phyloP scores from a whole-genome alignment of 768 basidiomycete species.

The Tricholoma terreum region DNA sequence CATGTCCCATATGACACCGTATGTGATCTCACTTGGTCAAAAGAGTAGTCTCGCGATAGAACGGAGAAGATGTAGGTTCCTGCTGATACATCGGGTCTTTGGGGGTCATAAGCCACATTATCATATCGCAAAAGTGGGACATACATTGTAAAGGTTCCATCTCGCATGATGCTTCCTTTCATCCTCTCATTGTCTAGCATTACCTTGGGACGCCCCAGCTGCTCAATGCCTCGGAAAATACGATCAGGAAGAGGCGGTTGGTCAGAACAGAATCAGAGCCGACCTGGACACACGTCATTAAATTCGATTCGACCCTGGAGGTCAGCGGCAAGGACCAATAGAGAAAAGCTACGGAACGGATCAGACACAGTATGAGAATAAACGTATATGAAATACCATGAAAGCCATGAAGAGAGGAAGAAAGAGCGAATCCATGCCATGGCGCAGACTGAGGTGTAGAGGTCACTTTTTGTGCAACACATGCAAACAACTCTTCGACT shows the following conservation, averaged over 20 bases:
- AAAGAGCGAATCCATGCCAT: constrained; percentile 20
- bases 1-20: background rate
- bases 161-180: constrained; percentile 48
- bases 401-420: constrained; percentile 21
- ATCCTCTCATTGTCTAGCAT: constrained; percentile 57
- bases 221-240: constrained; percentile 11
- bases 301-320: constrained; percentile 61
- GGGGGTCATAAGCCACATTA: background rate
- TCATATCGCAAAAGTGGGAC: constrained; percentile 17
- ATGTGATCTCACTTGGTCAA: constrained; percentile 57
- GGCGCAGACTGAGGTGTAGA: background rate
- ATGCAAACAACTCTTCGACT: constrained; percentile 14
- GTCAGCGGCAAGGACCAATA: constrained; percentile 45
- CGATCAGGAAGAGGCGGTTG: background rate
- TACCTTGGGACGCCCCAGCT: constrained; percentile 56
- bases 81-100: constrained; percentile 64
- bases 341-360: constrained; percentile 15
- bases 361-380: background rate
- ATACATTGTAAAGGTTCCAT: constrained; percentile 70
- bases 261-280: constrained; percentile 4
- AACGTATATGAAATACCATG: constrained; percentile 20
- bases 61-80: constrained; percentile 74
- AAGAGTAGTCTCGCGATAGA: constrained; percentile 59
- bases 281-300: constrained; percentile 71
- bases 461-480: constrained; percentile 10